Evolutionary conservation across 2,329 filamentous ascomycete genomes (phyloP).

Genomic region (Cercospora zeae-maydis): DNA sequence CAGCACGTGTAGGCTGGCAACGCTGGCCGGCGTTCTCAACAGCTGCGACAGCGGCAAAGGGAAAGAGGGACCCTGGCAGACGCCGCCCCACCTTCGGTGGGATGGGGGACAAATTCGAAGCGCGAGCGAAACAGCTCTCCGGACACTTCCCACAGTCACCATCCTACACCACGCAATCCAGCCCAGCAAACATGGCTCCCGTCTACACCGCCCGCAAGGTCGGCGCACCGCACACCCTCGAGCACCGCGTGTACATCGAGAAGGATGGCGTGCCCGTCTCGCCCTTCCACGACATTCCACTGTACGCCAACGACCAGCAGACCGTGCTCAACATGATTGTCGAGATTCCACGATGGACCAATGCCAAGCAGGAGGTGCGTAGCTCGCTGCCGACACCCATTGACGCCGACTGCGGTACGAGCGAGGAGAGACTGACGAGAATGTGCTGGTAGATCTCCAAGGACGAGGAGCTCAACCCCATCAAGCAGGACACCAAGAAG

Average conservation of each 20-base stretch:
- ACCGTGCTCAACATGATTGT: constrained; percentile 98
- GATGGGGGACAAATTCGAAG: constrained; percentile 27
- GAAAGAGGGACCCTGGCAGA: constrained; percentile 19
- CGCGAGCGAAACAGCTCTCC: constrained; percentile 20
- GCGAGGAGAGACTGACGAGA: constrained; percentile 18
- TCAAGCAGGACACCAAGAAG: constrained; percentile 99
- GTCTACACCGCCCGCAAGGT: constrained; percentile 80
- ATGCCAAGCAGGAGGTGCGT: constrained; percentile 96
- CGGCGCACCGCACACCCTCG: constrained; percentile 83
- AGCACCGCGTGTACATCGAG: constrained; percentile 97
- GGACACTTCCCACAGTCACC: constrained; percentile 27
- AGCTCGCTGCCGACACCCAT: constrained; percentile 1
- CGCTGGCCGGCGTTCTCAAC: constrained; percentile 12
- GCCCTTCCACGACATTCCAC: constrained; percentile 96
- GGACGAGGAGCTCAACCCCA: constrained; percentile 96
- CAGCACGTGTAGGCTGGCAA: constrained; percentile 6
- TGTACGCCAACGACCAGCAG: constrained; percentile 95
- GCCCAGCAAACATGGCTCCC: constrained; percentile 40
- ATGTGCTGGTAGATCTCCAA: constrained; percentile 77
- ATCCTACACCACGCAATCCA: constrained; percentile 15
- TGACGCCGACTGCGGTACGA: background rate
- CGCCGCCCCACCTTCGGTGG: constrained; percentile 23
- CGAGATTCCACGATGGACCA: constrained; percentile 99
- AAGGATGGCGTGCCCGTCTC: constrained; percentile 93
- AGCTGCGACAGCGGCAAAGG: constrained; percentile 11